A percentile compares a stretch with the other conserved stretches of the same genome.
Conservation (phyloP, 345 rosid genomes). For the Carallia pectinifolia region DNA sequence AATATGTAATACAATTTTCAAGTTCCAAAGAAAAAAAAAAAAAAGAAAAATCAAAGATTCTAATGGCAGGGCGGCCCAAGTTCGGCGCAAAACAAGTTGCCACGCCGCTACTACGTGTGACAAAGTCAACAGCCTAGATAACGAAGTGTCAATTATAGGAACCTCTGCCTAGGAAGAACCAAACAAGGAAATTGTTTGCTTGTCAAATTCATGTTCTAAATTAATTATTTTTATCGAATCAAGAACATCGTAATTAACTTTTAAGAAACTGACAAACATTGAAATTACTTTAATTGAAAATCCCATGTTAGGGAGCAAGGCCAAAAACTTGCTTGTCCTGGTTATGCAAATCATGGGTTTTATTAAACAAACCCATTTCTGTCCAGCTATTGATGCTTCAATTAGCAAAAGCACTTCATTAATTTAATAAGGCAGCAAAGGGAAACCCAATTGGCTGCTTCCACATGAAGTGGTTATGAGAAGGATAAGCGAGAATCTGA, state of each 20-base stretch:
- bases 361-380: neutral
- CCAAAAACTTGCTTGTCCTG: neutral
- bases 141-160: too few species aligned
- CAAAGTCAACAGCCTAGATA: neutral
- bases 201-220: slow-evolving; percentile 14
- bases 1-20: too few species aligned
- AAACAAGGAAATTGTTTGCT: slow-evolving; percentile 14
- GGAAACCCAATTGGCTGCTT: slow-evolving; percentile 6
- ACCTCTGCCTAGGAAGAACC: neutral
- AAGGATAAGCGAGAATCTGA: slow-evolving; percentile 16
- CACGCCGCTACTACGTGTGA: neutral
- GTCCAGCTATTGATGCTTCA: slow-evolving; percentile 8
- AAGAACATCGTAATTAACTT: neutral
- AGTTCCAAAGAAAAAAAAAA: too few species aligned
- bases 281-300: slow-evolving; percentile 10
- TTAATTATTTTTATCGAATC: neutral
- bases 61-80: neutral
- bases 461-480: slow-evolving; percentile 3
- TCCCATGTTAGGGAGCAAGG: slow-evolving; percentile 21
- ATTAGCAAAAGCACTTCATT: neutral
- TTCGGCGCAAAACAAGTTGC: neutral
- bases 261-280: neutral
- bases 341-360: slow-evolving; percentile 1
- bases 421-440: neutral
- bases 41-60: neutral